These are phyloP conservation scores for Talaromyces sp. DNA, from an alignment of 2,329 filamentous ascomycete genomes.

Conservation along the genomic window DNA sequence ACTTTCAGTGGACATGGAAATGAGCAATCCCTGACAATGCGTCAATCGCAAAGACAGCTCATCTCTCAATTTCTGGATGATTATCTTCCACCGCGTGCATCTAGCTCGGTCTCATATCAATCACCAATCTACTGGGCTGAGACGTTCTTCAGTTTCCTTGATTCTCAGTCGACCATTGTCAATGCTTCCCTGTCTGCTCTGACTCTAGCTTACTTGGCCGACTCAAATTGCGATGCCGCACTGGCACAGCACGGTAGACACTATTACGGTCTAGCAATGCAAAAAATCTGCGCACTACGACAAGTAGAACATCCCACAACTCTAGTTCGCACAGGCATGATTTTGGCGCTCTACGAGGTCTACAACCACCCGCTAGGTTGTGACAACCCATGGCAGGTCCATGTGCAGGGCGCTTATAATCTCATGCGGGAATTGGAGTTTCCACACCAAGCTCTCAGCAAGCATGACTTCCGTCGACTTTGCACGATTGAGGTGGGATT, in stretches of 20 bases:
- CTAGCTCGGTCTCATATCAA: neutral
- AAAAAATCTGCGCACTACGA: neutral
- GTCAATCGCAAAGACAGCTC: neutral
- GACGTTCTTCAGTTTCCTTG: neutral
- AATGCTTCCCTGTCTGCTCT: neutral
- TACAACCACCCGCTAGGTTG: neutral
- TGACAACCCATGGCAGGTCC: neutral
- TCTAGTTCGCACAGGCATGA: neutral
- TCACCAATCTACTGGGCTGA: slow-evolving; percentile 1
- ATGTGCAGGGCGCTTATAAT: slow-evolving; percentile 1
- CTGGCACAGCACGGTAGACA: neutral
- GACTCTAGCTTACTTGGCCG: neutral
- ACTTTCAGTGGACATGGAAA: neutral
- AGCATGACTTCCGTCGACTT: slow-evolving; percentile 1
- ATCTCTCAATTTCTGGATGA: neutral
- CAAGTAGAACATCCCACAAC: neutral
- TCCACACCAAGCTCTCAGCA: neutral
- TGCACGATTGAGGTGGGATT: neutral
- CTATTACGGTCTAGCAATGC: neutral
- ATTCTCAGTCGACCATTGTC: neutral
- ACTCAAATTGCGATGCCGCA: neutral
- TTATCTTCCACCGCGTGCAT: neutral
- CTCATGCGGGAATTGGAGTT: neutral
- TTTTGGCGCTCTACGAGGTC: neutral
- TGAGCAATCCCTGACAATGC: neutral